Evolutionary conservation across 2,329 filamentous ascomycete species (phyloP).

Genomic region (Ophiostoma quercus): DNA sequence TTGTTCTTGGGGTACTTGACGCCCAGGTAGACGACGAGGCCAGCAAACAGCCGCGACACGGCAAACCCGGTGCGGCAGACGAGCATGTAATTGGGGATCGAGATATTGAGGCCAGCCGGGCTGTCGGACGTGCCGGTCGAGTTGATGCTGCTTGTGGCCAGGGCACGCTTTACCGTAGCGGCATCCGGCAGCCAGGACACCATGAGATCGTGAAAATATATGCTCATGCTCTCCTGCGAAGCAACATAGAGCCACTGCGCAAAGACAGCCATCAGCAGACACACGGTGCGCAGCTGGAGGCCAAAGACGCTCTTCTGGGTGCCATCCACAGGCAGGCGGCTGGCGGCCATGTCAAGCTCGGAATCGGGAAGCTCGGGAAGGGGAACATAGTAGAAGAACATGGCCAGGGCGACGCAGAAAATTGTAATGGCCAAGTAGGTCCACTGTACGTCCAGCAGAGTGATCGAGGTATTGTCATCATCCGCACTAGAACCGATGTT

Average conservation of each 20-base stretch:
- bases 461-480: conserved; percentile 36
- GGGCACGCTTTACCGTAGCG: background rate
- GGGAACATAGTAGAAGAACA: conserved; percentile 65
- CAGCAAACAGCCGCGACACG: conserved; percentile 64
- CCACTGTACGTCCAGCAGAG: conserved; percentile 73
- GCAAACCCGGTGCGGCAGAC: conserved; percentile 70
- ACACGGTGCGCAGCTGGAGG: conserved; percentile 50
- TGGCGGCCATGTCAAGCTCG: conserved; percentile 48
- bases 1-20: conserved; percentile 36
- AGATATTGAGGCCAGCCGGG: conserved; percentile 46
- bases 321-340: conserved; percentile 46
- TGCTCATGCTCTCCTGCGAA: conserved; percentile 61
- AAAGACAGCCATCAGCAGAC: conserved; percentile 63
- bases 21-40: conserved; percentile 56
- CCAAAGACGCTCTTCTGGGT: conserved; percentile 43
- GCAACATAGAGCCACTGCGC: conserved; percentile 78
- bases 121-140: conserved; percentile 31
- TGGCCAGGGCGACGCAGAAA: conserved; percentile 64
- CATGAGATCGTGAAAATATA: conserved; percentile 54
- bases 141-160: background rate
- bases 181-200: conserved; percentile 37
- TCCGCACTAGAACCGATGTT: conserved; percentile 46
- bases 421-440: conserved; percentile 76
- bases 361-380: conserved; percentile 56
- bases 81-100: conserved; percentile 61